Conservation (phyloP, 345 rosid species). For the Salix exigua region DNA sequence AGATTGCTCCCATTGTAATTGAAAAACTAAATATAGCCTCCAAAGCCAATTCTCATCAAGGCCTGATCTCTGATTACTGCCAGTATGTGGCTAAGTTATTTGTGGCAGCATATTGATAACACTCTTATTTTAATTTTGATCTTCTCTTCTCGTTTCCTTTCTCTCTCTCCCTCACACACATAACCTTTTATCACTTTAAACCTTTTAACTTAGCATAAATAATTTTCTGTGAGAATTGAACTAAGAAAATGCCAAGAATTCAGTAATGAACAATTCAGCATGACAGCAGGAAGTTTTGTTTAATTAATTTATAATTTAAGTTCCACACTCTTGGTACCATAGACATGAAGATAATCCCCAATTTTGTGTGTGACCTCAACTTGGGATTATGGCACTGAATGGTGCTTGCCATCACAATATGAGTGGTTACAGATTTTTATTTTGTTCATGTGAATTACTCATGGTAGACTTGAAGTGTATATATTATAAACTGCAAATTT, state of each 20-base stretch:
- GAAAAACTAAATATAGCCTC: no score
- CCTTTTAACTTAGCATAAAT: neutral
- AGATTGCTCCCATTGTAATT: no score
- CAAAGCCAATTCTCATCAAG: no score
- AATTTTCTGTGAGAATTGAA: neutral
- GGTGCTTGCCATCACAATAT: neutral
- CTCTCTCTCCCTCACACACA: neutral
- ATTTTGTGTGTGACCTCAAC: neutral
- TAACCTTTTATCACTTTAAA: neutral
- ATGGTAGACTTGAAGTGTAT: neutral
- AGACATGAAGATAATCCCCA: neutral
- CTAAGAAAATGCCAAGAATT: neutral
- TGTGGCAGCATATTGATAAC: no score
- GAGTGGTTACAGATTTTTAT: no score
- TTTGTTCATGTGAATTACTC: neutral
- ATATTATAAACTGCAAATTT: neutral
- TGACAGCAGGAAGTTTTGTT: neutral
- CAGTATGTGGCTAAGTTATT: no score
- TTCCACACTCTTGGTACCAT: neutral
- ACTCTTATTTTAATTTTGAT: no score
- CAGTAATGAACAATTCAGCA: neutral
- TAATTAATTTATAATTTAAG: neutral
- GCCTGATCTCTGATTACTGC: no score
- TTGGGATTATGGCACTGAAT: neutral
- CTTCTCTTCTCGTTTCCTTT: no score